Evolutionary conservation across 371 early-diverging fungal genomes (phyloP), one percentile per base, ranked within the genome.

Genomic region (Mortierella sp.): DNA sequence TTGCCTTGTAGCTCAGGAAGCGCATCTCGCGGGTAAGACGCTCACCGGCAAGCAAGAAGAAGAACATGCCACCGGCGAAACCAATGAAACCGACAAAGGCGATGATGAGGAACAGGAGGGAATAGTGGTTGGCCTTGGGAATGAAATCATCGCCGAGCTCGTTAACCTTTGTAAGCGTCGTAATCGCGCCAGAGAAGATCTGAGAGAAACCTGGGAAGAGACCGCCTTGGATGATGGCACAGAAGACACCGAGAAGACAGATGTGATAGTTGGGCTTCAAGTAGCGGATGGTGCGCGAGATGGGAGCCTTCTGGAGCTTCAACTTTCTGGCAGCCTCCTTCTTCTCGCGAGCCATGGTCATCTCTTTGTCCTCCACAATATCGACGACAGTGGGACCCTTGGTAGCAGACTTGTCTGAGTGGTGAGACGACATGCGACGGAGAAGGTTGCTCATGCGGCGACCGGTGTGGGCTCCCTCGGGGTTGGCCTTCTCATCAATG

Each of bases 21-120:
- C 86, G 86, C 82, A 86, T 81, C 21, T 54, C 64, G 64, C 86
- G 78, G 26, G 86, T 86, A 28, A 86, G 51, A 40, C 82, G 82
- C 64, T 86, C 86, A 21, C 86, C 86, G 11, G 82, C 79, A 11
- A 77, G 46, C 75, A 86, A 59, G 72, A 86, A 86, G 24, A 24
- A 28, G 14, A 69, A 48, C 86, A 86, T 74, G 1, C 82, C 82
- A 51, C 78, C 78, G 31, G 79, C 72, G 61, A 86, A 86, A 6
- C 86, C 82, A 53, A 86, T 72, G 75, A 98, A 97, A 43, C 96
- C 98, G 69, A 97, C 89, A 43, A 96, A 83, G 70, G 96, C 94
- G 9, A 97, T 94, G 67, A 95, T 83, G 6, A 97, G 59, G 80
- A 98, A 98, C 94, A 91, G 26, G 59, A 78, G 75, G 3, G 87